Conservation (phyloP, 768 basidiomycete species). For the Lactarius sanguifluus region DNA sequence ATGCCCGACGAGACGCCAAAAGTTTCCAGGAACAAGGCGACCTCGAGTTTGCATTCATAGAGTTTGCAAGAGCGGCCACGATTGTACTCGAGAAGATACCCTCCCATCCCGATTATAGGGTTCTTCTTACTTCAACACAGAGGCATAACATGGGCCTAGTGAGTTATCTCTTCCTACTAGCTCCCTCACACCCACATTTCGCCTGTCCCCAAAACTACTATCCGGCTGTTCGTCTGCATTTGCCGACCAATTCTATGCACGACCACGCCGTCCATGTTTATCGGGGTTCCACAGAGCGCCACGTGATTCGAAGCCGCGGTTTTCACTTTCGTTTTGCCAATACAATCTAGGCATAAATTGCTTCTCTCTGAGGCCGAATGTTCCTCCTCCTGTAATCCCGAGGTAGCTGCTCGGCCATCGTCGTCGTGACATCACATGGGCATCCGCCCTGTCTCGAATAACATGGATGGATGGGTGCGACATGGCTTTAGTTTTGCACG, state of each 20-base stretch:
- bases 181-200: constrained; percentile 17
- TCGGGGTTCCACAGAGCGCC: background rate
- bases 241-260: background rate
- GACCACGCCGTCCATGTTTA: background rate
- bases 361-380: background rate
- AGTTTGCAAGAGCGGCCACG: constrained; percentile 71
- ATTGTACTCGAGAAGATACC: constrained; percentile 80
- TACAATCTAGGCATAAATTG: background rate
- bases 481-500: background rate
- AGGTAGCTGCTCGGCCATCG: background rate
- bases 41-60: constrained; percentile 69
- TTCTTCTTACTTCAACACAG: constrained; percentile 55
- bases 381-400: no score
- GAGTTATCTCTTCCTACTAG: constrained; percentile 38
- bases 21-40: constrained; percentile 45
- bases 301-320: background rate
- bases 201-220: background rate
- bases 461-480: background rate
- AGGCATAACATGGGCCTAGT: constrained; percentile 68
- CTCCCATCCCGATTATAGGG: constrained; percentile 62
- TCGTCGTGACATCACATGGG: background rate
- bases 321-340: background rate
- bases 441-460: background rate
- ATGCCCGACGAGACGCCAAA: constrained; percentile 47
- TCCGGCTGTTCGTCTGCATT: constrained; percentile 13